A percentile compares a stretch with the other conserved stretches of the same genome.
These are phyloP conservation scores for Nevesoporus exiguus DNA, from an alignment of 768 basidiomycete genomes.

Conservation along the genomic window DNA sequence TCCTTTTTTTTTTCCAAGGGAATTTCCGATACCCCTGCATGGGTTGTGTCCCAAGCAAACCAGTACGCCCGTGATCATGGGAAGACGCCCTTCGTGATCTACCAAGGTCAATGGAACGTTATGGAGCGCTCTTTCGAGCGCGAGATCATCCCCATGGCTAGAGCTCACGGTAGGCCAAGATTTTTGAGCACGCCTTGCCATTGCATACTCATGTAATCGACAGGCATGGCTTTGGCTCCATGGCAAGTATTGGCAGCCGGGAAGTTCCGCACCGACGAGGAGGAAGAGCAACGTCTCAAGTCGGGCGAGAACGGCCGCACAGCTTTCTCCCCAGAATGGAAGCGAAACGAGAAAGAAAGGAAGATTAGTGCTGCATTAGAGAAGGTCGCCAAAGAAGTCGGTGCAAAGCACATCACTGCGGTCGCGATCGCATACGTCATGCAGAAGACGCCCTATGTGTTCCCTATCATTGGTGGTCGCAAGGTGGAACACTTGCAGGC, in stretches of 20 bases:
- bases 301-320: constrained; percentile 40
- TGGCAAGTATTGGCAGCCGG: constrained; percentile 36
- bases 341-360: constrained; percentile 32
- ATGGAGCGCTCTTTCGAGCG: constrained; percentile 41
- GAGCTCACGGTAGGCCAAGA: constrained; percentile 17
- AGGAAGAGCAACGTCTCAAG: constrained; percentile 25
- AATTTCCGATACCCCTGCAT: constrained; percentile 37
- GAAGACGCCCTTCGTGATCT: constrained; percentile 43
- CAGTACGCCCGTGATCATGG: constrained; percentile 41
- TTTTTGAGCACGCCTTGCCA: background rate
- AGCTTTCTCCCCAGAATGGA: constrained; percentile 22
- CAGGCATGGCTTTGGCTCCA: constrained; percentile 37
- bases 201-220: background rate
- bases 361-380: constrained; percentile 36
- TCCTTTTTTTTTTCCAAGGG: constrained; percentile 21
- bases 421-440: constrained; percentile 46
- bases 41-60: constrained; percentile 40
- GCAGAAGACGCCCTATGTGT: constrained; percentile 45
- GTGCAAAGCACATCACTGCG: constrained; percentile 31
- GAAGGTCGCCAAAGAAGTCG: constrained; percentile 39
- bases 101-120: constrained; percentile 39
- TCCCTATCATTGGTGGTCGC: constrained; percentile 42
- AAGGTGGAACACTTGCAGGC: constrained; percentile 42
- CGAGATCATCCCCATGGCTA: constrained; percentile 40
- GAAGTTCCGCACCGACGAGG: constrained; percentile 30